Evolutionary conservation across 495 filamentous ascomycete species (phyloP), one percentile per base, ranked within the genome.

Genomic region (Pyronema omphalodes): DNA sequence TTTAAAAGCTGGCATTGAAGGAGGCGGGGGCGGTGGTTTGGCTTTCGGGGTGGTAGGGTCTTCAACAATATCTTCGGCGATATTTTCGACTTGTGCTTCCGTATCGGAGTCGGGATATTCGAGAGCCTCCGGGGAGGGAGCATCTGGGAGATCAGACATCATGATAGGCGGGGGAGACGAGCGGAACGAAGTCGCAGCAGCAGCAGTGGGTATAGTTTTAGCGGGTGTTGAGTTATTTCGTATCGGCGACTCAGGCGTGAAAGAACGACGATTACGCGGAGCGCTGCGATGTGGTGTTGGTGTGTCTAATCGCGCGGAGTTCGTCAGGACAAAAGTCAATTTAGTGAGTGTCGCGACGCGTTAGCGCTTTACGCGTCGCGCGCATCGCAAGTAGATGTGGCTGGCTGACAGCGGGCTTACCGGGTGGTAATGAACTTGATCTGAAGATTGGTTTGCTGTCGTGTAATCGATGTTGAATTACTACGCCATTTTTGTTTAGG

Each of bases 391-490:
- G 1, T 5, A 1, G 23, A 29, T 29, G 23, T 29, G 23, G 23
- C 23, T 29, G 23, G 23, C 23, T 29, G 23, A 29, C 23, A 29
- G 23, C 23, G 23, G 23, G 23, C 23, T 29, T 29, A 47, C 73
- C 63, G 59, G 67, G 67, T 58, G 67, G 71, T 65, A 73, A 69
- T 58, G 70, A 68, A 58, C 81, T 78, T 55, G 77, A 83, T 51
- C 74, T 71, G 64, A 83, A 84, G 7, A 73, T 71, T 55, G 82
- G 78, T 15, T 67, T 69, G 12, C 73, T 59, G 52, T 74, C 69
- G 73, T 76, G 80, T 37, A 72, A 67, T 33, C 80, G 70, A 60
- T 83, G 75, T 58, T 80, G 80, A 43, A 84, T 81, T 9, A 83
- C 79, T 34, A 80, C 70, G 52, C 72, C 60, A 47, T 65, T 58